Conservation (phyloP, 345 rosid genomes). For the Moringa oleifera region DNA sequence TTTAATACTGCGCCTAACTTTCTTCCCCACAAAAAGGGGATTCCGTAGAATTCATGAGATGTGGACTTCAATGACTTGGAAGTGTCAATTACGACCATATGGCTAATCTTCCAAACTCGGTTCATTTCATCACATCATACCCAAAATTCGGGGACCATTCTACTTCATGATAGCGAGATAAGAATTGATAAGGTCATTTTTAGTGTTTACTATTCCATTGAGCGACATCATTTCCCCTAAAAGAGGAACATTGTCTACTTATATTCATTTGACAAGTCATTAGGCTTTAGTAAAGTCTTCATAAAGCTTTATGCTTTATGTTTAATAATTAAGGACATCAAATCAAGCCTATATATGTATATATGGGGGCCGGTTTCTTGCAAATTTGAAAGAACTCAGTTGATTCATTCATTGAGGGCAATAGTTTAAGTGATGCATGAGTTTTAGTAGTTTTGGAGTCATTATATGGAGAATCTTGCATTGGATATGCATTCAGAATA, state of each 20-base stretch:
- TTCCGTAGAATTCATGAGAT: too few species aligned
- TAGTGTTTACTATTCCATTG: conserved; percentile 3
- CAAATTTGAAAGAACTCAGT: too few species aligned
- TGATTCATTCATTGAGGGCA: too few species aligned
- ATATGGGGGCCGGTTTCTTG: too few species aligned
- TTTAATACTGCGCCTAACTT: background rate
- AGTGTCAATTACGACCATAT: conserved; percentile 30
- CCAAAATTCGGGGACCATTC: conserved; percentile 21
- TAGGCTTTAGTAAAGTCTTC: too few species aligned
- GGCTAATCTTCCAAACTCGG: conserved; percentile 8
- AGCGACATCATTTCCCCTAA: conserved; percentile 13
- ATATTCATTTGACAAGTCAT: conserved; percentile 4
- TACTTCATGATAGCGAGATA: background rate
- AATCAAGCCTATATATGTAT: too few species aligned
- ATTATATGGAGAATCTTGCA: too few species aligned
- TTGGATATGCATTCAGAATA: too few species aligned
- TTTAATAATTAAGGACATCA: too few species aligned
- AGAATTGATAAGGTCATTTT: background rate
- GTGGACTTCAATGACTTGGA: conserved; percentile 24
- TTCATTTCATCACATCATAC: background rate
- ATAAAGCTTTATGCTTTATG: too few species aligned
- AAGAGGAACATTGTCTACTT: conserved; percentile 16
- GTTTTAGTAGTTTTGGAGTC: too few species aligned
- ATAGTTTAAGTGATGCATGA: too few species aligned
- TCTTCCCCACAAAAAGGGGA: conserved; percentile 7